These are phyloP conservation scores for Fusarium falciforme DNA, from an alignment of 2,329 filamentous ascomycete genomes.

Conservation along the genomic window DNA sequence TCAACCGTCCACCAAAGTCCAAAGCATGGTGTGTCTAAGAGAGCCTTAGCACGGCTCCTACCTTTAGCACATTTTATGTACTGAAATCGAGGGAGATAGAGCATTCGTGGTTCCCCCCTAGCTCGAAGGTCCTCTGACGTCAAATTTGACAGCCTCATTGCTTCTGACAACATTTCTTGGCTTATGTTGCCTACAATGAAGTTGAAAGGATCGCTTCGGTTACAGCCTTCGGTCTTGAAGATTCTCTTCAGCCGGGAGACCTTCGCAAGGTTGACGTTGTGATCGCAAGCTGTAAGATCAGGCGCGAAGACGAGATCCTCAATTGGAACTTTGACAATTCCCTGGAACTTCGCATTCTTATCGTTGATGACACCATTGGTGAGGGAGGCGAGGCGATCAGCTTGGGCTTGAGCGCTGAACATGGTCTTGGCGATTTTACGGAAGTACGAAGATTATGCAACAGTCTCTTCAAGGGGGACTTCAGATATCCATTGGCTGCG, in stretches of 20 bases:
- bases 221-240: neutral
- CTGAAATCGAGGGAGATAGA: neutral
- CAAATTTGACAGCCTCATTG: neutral
- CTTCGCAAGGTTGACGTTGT: neutral
- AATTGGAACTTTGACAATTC: neutral
- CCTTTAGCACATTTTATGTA: neutral
- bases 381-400: neutral
- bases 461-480: too few relatives aligned
- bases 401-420: neutral
- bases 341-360: neutral
- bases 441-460: too few relatives aligned
- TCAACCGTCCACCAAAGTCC: neutral
- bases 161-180: neutral
- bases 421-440: neutral
- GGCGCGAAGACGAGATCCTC: neutral
- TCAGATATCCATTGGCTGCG: neutral
- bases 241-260: neutral
- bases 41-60: neutral
- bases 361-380: neutral
- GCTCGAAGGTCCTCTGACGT: neutral
- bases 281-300: neutral
- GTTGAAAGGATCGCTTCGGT: neutral
- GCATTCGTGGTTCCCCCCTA: neutral
- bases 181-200: neutral
- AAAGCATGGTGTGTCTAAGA: neutral